Base-by-base conservation (phyloP, 2,329 filamentous ascomycete genomes). In the Venturia asperata region DNA sequence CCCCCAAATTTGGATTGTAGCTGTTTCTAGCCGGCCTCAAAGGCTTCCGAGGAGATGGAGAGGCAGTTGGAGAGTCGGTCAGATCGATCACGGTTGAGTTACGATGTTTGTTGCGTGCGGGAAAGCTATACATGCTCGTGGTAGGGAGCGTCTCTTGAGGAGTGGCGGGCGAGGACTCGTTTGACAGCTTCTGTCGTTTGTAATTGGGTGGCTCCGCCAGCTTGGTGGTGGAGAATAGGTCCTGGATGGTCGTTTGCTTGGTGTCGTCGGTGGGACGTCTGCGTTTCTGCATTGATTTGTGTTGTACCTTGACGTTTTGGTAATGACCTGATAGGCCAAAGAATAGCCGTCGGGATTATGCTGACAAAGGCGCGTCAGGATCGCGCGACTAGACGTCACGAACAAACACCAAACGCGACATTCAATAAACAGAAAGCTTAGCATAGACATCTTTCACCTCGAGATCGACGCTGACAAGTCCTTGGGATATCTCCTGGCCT, bases 1-100 rank as follows among this genome's bases (percentile, higher is more conserved):
- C 87, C 41, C 91, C 92, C 13, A 83, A 81, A 71, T 90, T 86
- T 15, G 91, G 87, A 70, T 88, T 89, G 27, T 72, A 92, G 90
- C 62, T 79, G 79, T 64, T 74, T 75, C 47, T 72, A 68, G 10
- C 72, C 77, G 68, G 21, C 68, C 68, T 69, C 76, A 71, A 70
- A 70, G 27, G 66, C 66, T 62, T 71, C 68, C 6, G 70, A 67
- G 15, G 27, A 37, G 42, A 55, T 2, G 49, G 49, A 34, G 68
- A 45, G 21, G 72, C 67, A 2, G 73, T 69, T 69, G 74, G 70
- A 69, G 73, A 71, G 66, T 73, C 75, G 58, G 81, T 84, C 69
- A 85, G 77, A 65, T 78, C 76, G 39, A 77, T 69, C 24, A 75
- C 70, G 19, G 64, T 66, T 37, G 65, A 68, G 42, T 62, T 34